These are phyloP conservation scores for Ceratobasidium theobromae DNA, from an alignment of 1,284 basidiomycete species.

Conservation along the genomic window DNA sequence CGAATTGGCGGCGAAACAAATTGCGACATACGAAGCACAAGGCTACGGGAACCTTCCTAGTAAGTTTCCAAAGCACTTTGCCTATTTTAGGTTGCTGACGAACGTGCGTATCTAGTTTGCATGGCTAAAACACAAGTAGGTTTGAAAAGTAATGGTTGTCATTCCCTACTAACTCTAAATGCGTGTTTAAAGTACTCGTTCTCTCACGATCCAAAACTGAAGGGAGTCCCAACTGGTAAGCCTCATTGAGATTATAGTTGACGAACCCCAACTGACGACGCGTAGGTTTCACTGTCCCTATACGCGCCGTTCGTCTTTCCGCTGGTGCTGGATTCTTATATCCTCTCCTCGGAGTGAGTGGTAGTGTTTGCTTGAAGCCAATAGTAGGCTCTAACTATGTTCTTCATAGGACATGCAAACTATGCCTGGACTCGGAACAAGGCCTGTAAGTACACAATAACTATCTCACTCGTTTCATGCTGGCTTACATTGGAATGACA, in stretches of 20 bases:
- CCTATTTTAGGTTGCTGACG: conserved; percentile 37
- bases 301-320: conserved; percentile 84
- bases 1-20: conserved; percentile 79
- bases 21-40: conserved; percentile 91
- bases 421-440: conserved; percentile 95
- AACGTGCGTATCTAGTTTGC: conserved; percentile 61
- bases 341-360: conserved; percentile 70
- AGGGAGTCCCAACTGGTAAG: conserved; percentile 77
- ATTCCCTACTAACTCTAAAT: too few relatives aligned
- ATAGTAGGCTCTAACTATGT: background rate
- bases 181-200: conserved; percentile 74
- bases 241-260: conserved; percentile 1
- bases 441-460: conserved; percentile 74
- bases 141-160: too few relatives aligned
- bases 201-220: conserved; percentile 90
- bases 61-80: conserved; percentile 46
- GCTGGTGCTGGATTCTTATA: conserved; percentile 97
- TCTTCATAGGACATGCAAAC: conserved; percentile 77
- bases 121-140: conserved; percentile 84
- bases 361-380: background rate
- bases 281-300: conserved; percentile 87
- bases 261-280: background rate
- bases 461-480: conserved; percentile 33
- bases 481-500: conserved; percentile 37
- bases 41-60: conserved; percentile 81